Base-by-base conservation (phyloP, 768 basidiomycete genomes). In the Macrocybe gigantea region DNA sequence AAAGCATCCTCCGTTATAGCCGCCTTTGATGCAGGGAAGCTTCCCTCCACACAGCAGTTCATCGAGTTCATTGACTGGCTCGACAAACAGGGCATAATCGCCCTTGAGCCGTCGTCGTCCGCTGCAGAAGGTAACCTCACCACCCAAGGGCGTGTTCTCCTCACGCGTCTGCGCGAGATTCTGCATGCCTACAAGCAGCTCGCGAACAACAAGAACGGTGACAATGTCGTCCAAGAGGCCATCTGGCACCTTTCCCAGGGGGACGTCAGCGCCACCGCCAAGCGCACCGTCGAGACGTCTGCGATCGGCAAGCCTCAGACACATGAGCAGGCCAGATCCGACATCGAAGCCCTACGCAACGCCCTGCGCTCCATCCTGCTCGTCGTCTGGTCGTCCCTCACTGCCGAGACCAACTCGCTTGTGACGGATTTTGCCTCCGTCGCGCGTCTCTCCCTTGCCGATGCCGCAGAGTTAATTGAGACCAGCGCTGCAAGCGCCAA, bases 1-100 rank as follows among this genome's bases (percentile, higher is more conserved):
- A 79, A 77, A 66, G 51, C 74, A 41, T 70, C 82, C 12, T 80
- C 81, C 34, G 56, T 86, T 22, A 59, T 83, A 48, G 86, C 82
- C 41, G 86, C 86, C 6, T 63, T 88, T 55, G 74, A 80, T 52
- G 83, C 84, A 12, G 83, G 83, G 14, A 88, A 88, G 58, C 66
- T 86, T 4, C 86, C 86, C 12, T 72, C 71, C 1, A 80, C 84
- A 8, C 61, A 74, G 30, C 86, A 88, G 57, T 53, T 78, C 35
- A 71, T 71, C 50, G 57, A 58, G 0, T 70, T 74, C 56, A 71
- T 84, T 53, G 77, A 84, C 57, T 80, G 73, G 71, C 56, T 79
- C 40, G 76, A 79, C 36, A 57, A 69, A 9, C 69, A 77, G 33
- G 67, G 73, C 7, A 65, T 83, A 49, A 61, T 78, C 6, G 68